Evolutionary conservation across 2,329 filamentous ascomycete genomes (phyloP).

Genomic region (Aspergillus sclerotialis): DNA sequence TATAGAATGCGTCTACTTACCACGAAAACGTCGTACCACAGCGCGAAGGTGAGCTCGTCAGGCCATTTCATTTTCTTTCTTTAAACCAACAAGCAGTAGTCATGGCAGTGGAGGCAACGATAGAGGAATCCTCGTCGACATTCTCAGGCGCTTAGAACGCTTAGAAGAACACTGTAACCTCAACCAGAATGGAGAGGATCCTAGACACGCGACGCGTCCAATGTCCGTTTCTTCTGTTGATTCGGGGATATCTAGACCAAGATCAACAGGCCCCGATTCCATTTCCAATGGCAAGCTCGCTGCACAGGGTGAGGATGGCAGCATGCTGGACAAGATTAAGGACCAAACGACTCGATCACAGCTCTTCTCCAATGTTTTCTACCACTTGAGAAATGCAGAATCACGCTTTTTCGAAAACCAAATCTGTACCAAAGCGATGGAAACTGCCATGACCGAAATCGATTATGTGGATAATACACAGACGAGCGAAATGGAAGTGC

Average conservation of each 20-base stretch:
- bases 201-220: constrained; percentile 2
- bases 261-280: background rate
- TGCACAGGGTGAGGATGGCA: no score
- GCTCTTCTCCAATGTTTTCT: constrained; percentile 8
- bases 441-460: constrained; percentile 8
- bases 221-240: constrained; percentile 1
- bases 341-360: no score
- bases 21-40: constrained; percentile 8
- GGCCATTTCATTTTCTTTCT: background rate
- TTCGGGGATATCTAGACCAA: constrained; percentile 1
- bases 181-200: background rate
- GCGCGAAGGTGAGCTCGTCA: constrained; percentile 5
- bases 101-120: constrained; percentile 1
- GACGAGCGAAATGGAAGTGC: background rate
- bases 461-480: constrained; percentile 1
- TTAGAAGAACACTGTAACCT: constrained; percentile 10
- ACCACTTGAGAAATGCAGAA: constrained; percentile 6
- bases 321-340: no score
- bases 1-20: constrained; percentile 9
- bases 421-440: constrained; percentile 5
- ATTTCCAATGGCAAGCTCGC: background rate
- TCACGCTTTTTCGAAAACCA: constrained; percentile 8
- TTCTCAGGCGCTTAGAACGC: constrained; percentile 9
- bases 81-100: background rate
- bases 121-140: constrained; percentile 6